A percentile compares a stretch with the other conserved stretches of the same genome.
Conservation (phyloP, 352 stramenopile species). For the Pythium scleroteichum region DNA sequence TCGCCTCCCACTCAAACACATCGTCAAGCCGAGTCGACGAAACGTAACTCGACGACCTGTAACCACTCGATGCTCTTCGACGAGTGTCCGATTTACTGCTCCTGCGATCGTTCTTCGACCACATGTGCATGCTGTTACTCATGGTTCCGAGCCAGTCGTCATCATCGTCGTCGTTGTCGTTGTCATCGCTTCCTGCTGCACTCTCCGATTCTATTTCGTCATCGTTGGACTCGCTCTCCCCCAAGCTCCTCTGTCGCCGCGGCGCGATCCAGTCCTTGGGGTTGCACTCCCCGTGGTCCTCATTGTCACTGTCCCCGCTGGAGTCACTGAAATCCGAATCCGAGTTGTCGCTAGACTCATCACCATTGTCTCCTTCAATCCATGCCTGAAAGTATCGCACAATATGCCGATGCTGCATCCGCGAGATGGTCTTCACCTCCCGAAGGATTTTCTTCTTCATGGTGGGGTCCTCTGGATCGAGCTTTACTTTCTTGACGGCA, state of each 20-base stretch:
- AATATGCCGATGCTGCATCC: slow-evolving; percentile 96
- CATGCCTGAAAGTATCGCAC: slow-evolving; percentile 93
- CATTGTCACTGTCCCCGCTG: slow-evolving; percentile 24
- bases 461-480: slow-evolving; percentile 81
- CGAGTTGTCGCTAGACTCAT: slow-evolving; percentile 22
- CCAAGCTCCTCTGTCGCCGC: slow-evolving; percentile 18
- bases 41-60: slow-evolving; percentile 36
- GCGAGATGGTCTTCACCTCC: slow-evolving; percentile 96
- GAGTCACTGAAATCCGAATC: slow-evolving; percentile 41
- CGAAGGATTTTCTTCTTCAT: slow-evolving; percentile 96
- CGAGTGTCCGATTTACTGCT: slow-evolving; percentile 28
- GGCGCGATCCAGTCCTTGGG: slow-evolving; percentile 30
- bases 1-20: slow-evolving; percentile 67
- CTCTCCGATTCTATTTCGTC: slow-evolving; percentile 55
- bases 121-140: slow-evolving; percentile 61
- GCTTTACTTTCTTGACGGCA: slow-evolving; percentile 86
- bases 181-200: slow-evolving; percentile 51
- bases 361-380: slow-evolving; percentile 77
- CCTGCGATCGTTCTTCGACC: slow-evolving; percentile 52
- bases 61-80: slow-evolving; percentile 40
- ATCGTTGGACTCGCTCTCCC: slow-evolving; percentile 36
- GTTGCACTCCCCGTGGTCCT: slow-evolving; percentile 26
- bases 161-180: slow-evolving; percentile 42
- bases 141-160: slow-evolving; percentile 82
- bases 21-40: slow-evolving; percentile 54